These are phyloP conservation scores for Trapa incisa DNA, from an alignment of 345 rosid species.

Conservation along the genomic window DNA sequence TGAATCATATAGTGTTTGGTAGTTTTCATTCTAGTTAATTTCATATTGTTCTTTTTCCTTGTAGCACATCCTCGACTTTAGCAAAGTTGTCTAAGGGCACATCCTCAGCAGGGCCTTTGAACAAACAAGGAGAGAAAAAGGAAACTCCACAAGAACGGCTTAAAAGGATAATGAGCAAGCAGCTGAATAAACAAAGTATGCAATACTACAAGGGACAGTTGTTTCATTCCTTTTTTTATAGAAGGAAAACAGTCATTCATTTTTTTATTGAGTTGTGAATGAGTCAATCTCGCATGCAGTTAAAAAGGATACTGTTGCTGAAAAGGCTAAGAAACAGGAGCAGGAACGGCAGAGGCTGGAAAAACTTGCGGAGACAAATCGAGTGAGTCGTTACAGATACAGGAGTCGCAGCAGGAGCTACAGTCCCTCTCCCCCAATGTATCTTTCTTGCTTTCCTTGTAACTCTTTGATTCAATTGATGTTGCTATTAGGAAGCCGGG, in stretches of 20 bases:
- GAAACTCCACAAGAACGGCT: conserved; percentile 98
- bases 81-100: conserved; percentile 68
- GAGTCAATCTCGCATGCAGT: not conserved
- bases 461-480: not conserved
- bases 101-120: conserved; percentile 37
- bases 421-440: conserved; percentile 90
- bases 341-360: conserved; percentile 85
- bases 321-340: conserved; percentile 84
- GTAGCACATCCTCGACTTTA: conserved; percentile 59
- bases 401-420: conserved; percentile 75
- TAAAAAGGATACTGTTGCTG: conserved; percentile 12
- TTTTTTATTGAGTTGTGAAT: not conserved
- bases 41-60: conserved; percentile 8
- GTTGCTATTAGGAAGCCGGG: not conserved
- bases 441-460: not conserved
- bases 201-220: not conserved
- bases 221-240: not conserved
- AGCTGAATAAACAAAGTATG: conserved; percentile 88
- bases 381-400: conserved; percentile 46
- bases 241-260: not conserved
- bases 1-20: not conserved
- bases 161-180: conserved; percentile 91
- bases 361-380: conserved; percentile 85
- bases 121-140: conserved; percentile 60
- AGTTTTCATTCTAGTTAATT: not conserved